Evolutionary conservation across 352 stramenopile genomes (phyloP).

Genomic region (Globisporangium lucens): DNA sequence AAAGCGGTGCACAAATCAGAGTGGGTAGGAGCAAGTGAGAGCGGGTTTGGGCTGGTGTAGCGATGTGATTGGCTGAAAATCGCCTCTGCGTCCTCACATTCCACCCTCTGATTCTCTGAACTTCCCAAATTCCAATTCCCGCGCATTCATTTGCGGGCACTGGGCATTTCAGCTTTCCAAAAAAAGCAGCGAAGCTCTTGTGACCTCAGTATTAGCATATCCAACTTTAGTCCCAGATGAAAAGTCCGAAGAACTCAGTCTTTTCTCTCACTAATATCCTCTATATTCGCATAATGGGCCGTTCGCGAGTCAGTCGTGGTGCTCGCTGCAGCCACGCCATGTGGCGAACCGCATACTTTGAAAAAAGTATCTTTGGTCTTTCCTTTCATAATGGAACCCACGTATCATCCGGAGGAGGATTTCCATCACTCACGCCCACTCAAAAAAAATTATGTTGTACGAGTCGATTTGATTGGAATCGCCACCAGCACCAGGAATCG

Average conservation of each 20-base stretch:
- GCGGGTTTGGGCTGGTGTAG: background rate
- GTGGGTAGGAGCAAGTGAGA: background rate
- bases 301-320: background rate
- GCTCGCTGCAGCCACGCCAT: background rate
- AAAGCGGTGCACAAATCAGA: background rate
- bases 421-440: too few species aligned
- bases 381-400: constrained; percentile 1
- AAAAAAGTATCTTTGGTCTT: background rate
- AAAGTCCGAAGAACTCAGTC: background rate
- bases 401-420: too few species aligned
- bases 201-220: background rate
- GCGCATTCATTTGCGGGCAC: background rate
- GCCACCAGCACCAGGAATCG: background rate
- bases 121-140: background rate
- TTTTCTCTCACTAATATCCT: too few species aligned
- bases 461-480: too few species aligned
- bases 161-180: constrained; percentile 8
- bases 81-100: background rate
- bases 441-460: too few species aligned
- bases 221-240: background rate
- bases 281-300: background rate
- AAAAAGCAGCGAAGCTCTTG: background rate
- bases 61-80: constrained; percentile 1
- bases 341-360: constrained; percentile 1
- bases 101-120: background rate